Base-by-base conservation (phyloP, 352 stramenopile genomes). In the Globisporangium orthogonon region DNA sequence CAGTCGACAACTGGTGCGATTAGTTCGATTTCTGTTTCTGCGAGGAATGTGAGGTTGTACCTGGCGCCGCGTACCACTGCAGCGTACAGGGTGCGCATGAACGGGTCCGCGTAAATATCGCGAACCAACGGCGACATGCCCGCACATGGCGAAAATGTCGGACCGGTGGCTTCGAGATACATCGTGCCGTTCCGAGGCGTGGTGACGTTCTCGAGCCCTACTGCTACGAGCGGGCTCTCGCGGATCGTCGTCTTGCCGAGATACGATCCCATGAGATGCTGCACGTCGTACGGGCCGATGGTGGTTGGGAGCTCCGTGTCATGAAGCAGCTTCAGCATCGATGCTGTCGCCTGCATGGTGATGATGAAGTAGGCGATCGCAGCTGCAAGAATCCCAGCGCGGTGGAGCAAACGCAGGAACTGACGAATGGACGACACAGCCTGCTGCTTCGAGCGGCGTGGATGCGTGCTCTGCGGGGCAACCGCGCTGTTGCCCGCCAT, bases 1-100 rank as follows among this genome's bases (percentile, higher is more conserved):
- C 75, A 86, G 50, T 83, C 73, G 5, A 82, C 63, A 0, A 86
- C 58, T 0, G 71, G 64, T 15, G 70, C 31, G 7, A 86, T 64
- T 9, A 86, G 63, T 39, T 45, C 40, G 40, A n/a, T 13, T n/a
- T 45, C 40, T 45, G 17, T 14, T 15, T 45, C 40, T 5, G 40
- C 40, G 40, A 84, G 52, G 18, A 77, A 64, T 2, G 66, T 62
- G 31, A 78, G 35, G n/a, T 73, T 70, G 56, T 78, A 77, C 0
- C 62, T 59, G 1, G 61, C 50, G 3, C 58, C 60, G 40, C 11
- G 40, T 1, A 65, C 55, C 7, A 77, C 13, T 0, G 48, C 62
- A 13, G 56, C 54, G 37, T 71, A 76, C 29, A 67, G 58, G 4
- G 44, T 7, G 1, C 68, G 63, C n/a, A 80, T 56, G 55, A 76